Percentiles rank a stretch among this genome's conserved stretches.
phyloP scores from a whole-genome alignment of 163 green algal genomes.

The Scenedesmus sp. region DNA sequence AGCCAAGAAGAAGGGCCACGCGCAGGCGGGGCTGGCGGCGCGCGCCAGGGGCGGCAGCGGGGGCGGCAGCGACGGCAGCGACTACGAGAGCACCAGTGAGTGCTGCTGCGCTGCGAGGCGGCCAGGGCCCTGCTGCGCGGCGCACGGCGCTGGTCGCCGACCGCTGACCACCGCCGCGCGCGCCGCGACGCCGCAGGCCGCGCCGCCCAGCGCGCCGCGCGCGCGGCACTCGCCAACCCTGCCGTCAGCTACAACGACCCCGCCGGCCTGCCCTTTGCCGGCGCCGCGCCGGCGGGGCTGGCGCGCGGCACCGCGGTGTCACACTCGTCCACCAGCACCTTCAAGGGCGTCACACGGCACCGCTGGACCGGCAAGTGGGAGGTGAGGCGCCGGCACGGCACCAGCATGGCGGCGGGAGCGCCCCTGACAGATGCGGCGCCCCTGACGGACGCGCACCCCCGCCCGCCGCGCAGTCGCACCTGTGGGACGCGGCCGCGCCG shows the following conservation, averaged over 20 bases:
- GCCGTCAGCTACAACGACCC: too few relatives aligned
- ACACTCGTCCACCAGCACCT: slow-evolving; percentile 26
- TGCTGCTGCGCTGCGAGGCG: neutral
- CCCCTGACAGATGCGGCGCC: too few relatives aligned
- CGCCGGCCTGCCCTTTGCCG: too few relatives aligned
- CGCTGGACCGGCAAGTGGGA: slow-evolving; percentile 83
- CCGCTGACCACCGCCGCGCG: neutral
- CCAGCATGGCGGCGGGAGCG: too few relatives aligned
- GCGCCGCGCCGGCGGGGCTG: too few relatives aligned
- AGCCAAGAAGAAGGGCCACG: too few relatives aligned
- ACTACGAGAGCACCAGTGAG: neutral
- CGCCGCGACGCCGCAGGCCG: slow-evolving; percentile 3
- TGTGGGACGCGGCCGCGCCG: slow-evolving; percentile 76
- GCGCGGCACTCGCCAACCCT: neutral
- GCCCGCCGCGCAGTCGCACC: too few relatives aligned
- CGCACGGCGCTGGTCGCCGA: neutral
- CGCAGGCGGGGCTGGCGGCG: too few relatives aligned
- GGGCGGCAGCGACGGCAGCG: slow-evolving; percentile 5
- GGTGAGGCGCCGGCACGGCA: too few relatives aligned
- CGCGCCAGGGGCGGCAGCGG: too few relatives aligned
- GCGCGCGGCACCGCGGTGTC: slow-evolving; percentile 1
- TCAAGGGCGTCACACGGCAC: slow-evolving; percentile 65
- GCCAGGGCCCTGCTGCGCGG: neutral
- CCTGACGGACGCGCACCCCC: too few relatives aligned
- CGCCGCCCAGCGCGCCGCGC: neutral